These are phyloP conservation scores for Tetramitus jugosus DNA, from an alignment of 208 protist genomes.

Conservation along the genomic window DNA sequence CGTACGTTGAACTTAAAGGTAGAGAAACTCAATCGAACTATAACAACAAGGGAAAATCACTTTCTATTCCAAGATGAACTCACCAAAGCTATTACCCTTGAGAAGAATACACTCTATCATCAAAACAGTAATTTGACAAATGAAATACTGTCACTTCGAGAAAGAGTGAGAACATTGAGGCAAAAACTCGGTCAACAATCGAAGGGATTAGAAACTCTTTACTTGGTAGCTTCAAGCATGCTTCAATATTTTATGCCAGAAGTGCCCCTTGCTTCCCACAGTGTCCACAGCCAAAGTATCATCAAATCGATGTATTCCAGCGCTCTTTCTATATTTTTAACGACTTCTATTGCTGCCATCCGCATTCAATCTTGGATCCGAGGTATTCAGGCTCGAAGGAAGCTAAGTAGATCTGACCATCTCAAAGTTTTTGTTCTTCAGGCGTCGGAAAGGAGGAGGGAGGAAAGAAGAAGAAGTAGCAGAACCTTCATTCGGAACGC, in stretches of 20 bases:
- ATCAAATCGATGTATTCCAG: background rate
- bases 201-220: background rate
- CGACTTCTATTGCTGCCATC: background rate
- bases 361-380: background rate
- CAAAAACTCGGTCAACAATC: background rate
- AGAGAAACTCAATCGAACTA: background rate
- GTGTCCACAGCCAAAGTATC: too few species aligned
- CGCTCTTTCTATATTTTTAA: background rate
- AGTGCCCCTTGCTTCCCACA: background rate
- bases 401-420: background rate
- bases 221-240: background rate
- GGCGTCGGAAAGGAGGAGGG: background rate
- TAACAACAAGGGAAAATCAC: background rate
- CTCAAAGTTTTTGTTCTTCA: background rate
- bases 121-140: background rate
- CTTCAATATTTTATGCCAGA: background rate
- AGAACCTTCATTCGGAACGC: background rate
- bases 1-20: background rate
- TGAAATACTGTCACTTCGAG: background rate
- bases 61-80: background rate
- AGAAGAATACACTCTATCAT: background rate
- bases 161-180: background rate
- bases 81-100: background rate
- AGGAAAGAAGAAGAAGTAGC: background rate
- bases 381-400: background rate